Base-by-base conservation (phyloP, 1,284 basidiomycete genomes). In the Inonotus hispidus region DNA sequence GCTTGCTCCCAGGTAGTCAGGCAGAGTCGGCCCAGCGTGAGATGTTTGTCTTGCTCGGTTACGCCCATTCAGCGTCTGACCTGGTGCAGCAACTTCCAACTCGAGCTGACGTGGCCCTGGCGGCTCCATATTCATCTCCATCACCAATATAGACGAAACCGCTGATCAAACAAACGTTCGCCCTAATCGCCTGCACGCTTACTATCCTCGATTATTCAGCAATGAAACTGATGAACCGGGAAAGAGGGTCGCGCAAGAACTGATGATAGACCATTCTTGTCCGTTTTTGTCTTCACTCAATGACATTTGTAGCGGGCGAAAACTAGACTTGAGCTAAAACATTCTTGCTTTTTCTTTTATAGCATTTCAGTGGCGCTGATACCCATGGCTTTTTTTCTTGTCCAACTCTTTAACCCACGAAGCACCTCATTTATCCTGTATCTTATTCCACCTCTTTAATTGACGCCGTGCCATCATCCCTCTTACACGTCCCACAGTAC, bases 1-100 rank as follows among this genome's bases (percentile, higher is more conserved):
- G 19, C 75, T 91, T 62, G 87, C 88, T 46, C 79, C 79, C 56
- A 73, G 75, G 64, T 79, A 58, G 49, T 58, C 50, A 39, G 38
- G 41, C 25, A 14, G 35, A 19, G 23, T 19, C 29, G 16, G 29
- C 41, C 32, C 59, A 38, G 46, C 37, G 39, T 8, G 11, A 32
- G 32, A 32, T 32, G 32, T n/a, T 8, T 38, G 58, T 16, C 50
- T 37, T 47, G 43, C 55, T 52, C 50, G 50, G 50, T 19, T 52
- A 6, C 5, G 50, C 27, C 35, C 35, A 52, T 27, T 27, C 50
- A 27, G 35, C 50, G 14, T 14, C 8, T 27, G 32, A 52, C 25
- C 25, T 19, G 56, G 47, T 23, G 29, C 43, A 27, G 38, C 38
- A 16, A 43, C 41, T 21, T 47, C 56, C 53, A 35, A 14, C 53